Conservation (phyloP, 345 rosid genomes). For the Arabis hirsuta region DNA sequence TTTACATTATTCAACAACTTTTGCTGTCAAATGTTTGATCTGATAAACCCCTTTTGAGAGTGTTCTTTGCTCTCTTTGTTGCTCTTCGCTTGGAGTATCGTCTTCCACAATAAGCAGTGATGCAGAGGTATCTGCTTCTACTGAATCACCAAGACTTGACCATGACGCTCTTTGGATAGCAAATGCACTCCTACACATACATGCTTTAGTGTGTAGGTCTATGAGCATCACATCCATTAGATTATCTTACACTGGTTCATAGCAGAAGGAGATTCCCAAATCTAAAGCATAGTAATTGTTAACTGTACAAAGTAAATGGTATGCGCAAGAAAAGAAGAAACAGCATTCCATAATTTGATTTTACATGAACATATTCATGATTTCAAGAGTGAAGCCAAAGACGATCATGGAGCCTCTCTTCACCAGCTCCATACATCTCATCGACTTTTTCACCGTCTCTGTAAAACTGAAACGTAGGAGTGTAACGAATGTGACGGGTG, state of each 20-base stretch:
- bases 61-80: conserved; percentile 47
- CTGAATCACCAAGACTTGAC: conserved; percentile 45
- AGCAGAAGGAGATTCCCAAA: background rate
- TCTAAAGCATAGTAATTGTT: background rate
- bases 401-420: conserved; percentile 84
- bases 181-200: conserved; percentile 81
- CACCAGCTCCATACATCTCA: conserved; percentile 95
- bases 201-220: no score
- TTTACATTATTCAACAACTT: no score
- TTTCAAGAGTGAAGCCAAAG: conserved; percentile 90
- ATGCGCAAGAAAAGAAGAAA: no score
- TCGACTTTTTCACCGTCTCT: conserved; percentile 86
- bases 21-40: no score
- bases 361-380: conserved; percentile 3
- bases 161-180: conserved; percentile 67
- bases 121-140: conserved; percentile 41
- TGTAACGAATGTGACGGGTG: conserved; percentile 80
- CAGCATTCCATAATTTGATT: background rate
- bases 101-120: conserved; percentile 49
- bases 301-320: no score
- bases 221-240: conserved; percentile 10
- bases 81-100: conserved; percentile 37
- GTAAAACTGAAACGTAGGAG: conserved; percentile 90
- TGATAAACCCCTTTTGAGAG: conserved; percentile 39
- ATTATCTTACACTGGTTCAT: background rate